phyloP scores from a whole-genome alignment of 305 asterid genomes.

The Fraxinus velutina region DNA sequence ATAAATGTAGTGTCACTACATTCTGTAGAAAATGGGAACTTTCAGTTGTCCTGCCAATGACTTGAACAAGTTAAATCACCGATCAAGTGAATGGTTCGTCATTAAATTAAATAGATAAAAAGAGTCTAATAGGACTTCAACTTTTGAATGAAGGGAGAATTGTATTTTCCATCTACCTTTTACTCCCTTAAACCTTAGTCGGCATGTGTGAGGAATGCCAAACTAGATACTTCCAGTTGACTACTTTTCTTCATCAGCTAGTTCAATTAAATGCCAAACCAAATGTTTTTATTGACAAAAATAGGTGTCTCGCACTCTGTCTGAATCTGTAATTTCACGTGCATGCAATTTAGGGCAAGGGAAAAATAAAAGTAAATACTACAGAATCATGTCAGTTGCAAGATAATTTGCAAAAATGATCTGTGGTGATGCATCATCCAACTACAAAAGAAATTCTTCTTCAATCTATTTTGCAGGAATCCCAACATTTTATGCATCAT shows the following conservation, averaged over 20 bases:
- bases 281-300: conserved; percentile 8
- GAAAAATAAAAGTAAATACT: not conserved
- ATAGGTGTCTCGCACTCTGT: conserved; percentile 6
- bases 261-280: conserved; percentile 19
- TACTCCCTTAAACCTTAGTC: not conserved
- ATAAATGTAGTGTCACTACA: not conserved
- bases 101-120: not conserved
- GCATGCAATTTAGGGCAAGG: conserved; percentile 12
- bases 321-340: conserved; percentile 1
- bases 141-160: not conserved
- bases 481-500: conserved; percentile 17
- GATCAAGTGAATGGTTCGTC: not conserved
- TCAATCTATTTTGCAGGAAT: conserved; percentile 40
- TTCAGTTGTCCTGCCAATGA: conserved; percentile 5
- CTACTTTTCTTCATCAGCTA: conserved; percentile 12
- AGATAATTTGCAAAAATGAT: not conserved
- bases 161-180: conserved; percentile 7
- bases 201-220: conserved; percentile 16
- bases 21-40: conserved; percentile 6
- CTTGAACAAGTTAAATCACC: not conserved
- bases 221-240: conserved; percentile 6
- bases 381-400: not conserved
- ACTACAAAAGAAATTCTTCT: conserved; percentile 1
- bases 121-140: not conserved
- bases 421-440: not conserved